Percentiles rank a stretch among this genome's conserved stretches.
phyloP scores from a whole-genome alignment of 225 moss, liverwort and hornwort genomes.

The Pseudisothecium myosuroides region DNA sequence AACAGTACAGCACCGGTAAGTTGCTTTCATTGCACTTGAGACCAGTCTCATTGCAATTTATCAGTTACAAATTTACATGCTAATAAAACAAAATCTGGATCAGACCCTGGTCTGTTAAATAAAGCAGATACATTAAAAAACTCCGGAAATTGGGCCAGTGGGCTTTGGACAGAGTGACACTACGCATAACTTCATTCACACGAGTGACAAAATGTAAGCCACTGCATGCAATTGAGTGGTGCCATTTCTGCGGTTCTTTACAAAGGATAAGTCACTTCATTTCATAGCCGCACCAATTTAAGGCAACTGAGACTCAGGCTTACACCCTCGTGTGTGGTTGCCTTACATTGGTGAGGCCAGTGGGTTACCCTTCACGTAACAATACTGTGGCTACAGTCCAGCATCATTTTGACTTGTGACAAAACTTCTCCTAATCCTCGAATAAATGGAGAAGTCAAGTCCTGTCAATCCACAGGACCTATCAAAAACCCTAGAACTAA shows the following conservation, averaged over 20 bases:
- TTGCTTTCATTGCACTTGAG: not conserved
- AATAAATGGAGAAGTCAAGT: not conserved
- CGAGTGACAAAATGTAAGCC: not conserved
- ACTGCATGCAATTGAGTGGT: not conserved
- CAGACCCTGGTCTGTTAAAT: not conserved
- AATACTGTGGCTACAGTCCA: not conserved
- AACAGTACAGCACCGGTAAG: not conserved
- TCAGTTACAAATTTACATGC: not conserved
- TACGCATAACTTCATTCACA: not conserved
- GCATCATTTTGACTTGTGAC: constrained; percentile 21
- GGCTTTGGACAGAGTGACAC: not conserved
- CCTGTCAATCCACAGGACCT: constrained; percentile 22
- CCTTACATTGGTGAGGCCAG: not conserved
- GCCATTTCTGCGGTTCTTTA: not conserved
- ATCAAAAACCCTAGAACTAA: not conserved
- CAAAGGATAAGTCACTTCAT: not conserved
- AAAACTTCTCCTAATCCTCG: not conserved
- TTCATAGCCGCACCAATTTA: not conserved
- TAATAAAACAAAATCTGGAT: not conserved
- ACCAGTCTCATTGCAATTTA: not conserved
- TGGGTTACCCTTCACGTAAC: not conserved
- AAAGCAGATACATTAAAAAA: not conserved
- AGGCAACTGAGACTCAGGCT: not conserved
- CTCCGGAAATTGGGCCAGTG: not conserved
- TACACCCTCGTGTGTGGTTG: not conserved